Base-by-base conservation (phyloP, 768 basidiomycete genomes). In the Chiua virens region DNA sequence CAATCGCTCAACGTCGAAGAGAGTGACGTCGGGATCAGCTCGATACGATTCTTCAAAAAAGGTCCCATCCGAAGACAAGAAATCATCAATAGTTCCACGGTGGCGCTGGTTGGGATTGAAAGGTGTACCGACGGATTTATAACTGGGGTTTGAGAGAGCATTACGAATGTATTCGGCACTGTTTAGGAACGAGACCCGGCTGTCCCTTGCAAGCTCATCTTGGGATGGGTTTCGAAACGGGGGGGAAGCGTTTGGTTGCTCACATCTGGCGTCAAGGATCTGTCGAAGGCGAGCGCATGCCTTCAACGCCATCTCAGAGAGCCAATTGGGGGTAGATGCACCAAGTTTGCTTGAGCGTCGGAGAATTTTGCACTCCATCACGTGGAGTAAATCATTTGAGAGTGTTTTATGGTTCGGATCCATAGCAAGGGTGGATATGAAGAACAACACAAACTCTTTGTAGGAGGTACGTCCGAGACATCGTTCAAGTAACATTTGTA, bases 361-460 rank as follows among this genome's bases (percentile, higher is more conserved):
- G 37, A 48, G 46, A 20, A 61, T 45, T 36, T 63, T 64, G 13
- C 38, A 40, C 1, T 58, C 55, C 58, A 68, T 67, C 20, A 48
- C 55, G 28, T 59, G 58, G 30, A 70, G 59, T 5, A 65, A 27
- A 32, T 68, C 56, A 44, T 50, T 64, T 7, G 53, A 39, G 34
- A 56, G 40, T n/a, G 56, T 15, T 0, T 4, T 3, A 2, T 53
- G 37, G 2, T 61, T 44, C 3, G 63, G 65, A 3, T 59, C 18
- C 11, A 53, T 45, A 3, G 74, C 50, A 3, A 63, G 39, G 21
- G 54, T 41, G 3, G 69, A 58, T 27, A 73, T 52, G 47, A 79
- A 63, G 45, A 71, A 79, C 3, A 75, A 49, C 58, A 79, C 72
- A 61, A 82, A 82, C 10, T 36, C 13, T 46, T 81, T 82, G 63